Base-by-base conservation (phyloP, 148 eudicot species). In the Fagopyrum tataricum region DNA sequence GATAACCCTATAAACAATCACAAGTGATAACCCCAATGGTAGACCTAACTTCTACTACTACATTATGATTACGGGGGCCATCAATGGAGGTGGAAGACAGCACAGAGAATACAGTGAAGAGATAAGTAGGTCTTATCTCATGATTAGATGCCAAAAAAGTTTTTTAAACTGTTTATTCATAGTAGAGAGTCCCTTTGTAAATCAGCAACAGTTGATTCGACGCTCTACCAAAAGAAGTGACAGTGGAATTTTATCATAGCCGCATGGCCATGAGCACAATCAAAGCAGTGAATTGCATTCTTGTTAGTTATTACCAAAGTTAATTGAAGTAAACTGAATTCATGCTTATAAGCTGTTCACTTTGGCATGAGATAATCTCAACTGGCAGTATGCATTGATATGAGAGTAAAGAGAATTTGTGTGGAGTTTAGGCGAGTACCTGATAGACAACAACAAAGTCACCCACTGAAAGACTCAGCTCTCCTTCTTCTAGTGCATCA, bases 401-500 rank as follows among this genome's bases (percentile, higher is more conserved):
- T 48, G 10, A 48, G 17, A 10, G 17, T 48, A 23, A 53, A 53
- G 18, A 5, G 59, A 4, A 18, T 7, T 52, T 17, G 40, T 62
- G 68, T 62, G 44, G 70, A 6, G 70, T 10, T 67, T 13, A 31
- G 14, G 26, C 18, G 44, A 17, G 31, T 75, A 87, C 94, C 93
- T 87, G 85, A 59, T 87, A 85, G 76, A 91, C 94, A 6, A 79
- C 78, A 55, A 91, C 88, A 79, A 72, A 81, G 68, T 87, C 97
- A 74, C 79, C 87, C 52, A 85, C 80, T 61, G 72, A 71, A 46
- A 91, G 87, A 78, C 78, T 85, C 68, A 91, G 84, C 80, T 91
- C 97, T 46, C 88, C 89, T 64, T 89, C 92, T 74, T 84, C 84
- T 79, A 89, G 81, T 43, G 95, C 95, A 79, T 91, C 95, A 78